phyloP scores from a whole-genome alignment of 768 basidiomycete species.

The Leucosporidium scottii region DNA sequence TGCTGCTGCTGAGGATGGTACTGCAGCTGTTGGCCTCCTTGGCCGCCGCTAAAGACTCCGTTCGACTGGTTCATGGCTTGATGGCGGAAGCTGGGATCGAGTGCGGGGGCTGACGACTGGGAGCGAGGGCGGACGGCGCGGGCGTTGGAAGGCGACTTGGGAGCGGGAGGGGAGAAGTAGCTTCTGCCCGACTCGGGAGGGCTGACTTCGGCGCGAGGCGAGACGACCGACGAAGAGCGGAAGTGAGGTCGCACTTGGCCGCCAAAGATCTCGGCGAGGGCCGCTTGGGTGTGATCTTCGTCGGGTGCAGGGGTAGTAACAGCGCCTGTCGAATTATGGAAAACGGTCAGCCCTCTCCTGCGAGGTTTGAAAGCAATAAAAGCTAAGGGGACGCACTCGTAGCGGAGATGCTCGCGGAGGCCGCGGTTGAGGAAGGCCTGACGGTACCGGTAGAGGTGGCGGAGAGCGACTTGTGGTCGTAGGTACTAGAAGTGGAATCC shows the following conservation, averaged over 20 bases:
- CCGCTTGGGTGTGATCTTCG: slow-evolving; percentile 11
- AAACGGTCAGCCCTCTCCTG: background rate
- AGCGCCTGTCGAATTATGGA: background rate
- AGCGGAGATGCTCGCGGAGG: background rate
- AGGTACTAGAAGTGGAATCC: background rate
- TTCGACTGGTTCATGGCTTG: background rate
- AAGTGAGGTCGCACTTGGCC: slow-evolving; percentile 29
- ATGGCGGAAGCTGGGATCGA: slow-evolving; percentile 4
- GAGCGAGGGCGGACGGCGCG: slow-evolving; percentile 6
- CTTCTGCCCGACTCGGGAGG: background rate
- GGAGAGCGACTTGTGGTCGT: background rate
- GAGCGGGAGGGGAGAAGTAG: slow-evolving; percentile 20
- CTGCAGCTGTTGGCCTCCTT: background rate
- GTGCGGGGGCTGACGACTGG: slow-evolving; percentile 10
- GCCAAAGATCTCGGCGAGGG: slow-evolving; percentile 31
- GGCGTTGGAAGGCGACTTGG: slow-evolving; percentile 1
- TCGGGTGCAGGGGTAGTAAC: background rate
- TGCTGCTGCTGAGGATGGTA: background rate
- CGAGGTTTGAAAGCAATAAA: background rate
- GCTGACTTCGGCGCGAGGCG: slow-evolving; percentile 2
- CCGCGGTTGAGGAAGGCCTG: background rate
- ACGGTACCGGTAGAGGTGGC: background rate
- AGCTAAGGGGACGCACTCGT: background rate
- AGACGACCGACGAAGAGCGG: slow-evolving; percentile 9
- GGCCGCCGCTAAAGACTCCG: background rate